Evolutionary conservation across 1,139 yeast species (phyloP).

Genomic region (Geotrichum phurueaensis): DNA sequence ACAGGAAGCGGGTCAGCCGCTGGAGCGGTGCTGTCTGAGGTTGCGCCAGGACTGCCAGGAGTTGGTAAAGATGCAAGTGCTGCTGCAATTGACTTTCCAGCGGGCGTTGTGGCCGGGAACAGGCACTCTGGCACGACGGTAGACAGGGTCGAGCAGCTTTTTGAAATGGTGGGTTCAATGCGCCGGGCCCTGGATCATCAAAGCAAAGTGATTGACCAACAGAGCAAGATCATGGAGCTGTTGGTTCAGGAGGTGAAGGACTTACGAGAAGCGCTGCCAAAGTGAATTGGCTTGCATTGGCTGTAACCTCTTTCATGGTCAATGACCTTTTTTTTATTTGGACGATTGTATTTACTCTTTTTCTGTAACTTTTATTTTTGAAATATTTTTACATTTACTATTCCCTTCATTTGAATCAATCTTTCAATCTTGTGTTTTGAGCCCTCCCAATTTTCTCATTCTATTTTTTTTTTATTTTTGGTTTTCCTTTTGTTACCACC

Average conservation of each 20-base stretch:
- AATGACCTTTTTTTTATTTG: no score
- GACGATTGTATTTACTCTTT: no score
- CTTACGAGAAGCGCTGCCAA: background rate
- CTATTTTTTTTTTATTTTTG: conserved; percentile 3
- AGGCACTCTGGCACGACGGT: background rate
- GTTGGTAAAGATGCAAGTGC: background rate
- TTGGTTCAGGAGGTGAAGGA: background rate
- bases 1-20: background rate
- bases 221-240: background rate
- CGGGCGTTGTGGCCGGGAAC: background rate
- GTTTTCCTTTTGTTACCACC: conserved; percentile 17
- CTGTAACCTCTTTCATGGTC: background rate
- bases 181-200: background rate
- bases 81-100: background rate
- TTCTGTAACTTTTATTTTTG: background rate
- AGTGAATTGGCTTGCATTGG: background rate
- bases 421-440: background rate
- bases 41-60: background rate
- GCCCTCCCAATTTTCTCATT: background rate
- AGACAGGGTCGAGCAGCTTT: background rate
- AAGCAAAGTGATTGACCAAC: background rate
- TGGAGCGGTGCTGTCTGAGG: background rate
- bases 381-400: background rate
- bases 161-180: background rate
- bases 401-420: background rate